Base-by-base conservation (phyloP, 78 protist genomes). In the Polysphondylium violaceum region DNA sequence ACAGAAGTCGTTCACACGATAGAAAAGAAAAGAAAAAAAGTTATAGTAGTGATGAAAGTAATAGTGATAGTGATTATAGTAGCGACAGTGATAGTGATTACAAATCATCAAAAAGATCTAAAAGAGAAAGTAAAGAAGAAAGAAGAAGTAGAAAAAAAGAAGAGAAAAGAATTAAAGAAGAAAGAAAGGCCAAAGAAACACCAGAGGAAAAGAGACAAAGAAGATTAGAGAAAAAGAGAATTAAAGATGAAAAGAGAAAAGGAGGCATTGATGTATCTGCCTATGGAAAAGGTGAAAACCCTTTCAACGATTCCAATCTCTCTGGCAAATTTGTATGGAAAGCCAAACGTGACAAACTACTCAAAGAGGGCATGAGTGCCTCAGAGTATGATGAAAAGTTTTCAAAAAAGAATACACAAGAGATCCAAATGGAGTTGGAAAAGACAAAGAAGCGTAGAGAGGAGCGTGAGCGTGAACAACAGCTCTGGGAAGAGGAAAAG, bases 311-410 rank as follows among this genome's bases (percentile, higher is more conserved):
- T 71, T 19, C 87, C 17, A 71, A 89, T 35, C 78, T 98, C n/a
- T 59, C 85, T 3, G 76, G 93, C 56, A 33, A 53, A 14, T 98
- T 98, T 58, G 87, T 85, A 23, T 98, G 99, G 99, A 38, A 85
- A 25, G 95, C 96, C 63, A 96, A 95, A 41, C 71, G 76, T 12
- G 96, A 93, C 21, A 56, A 69, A 3, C 8, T 79, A 7, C 17
- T 65, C 12, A 56, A 67, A 14, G 38, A 9, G 0, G 88, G 94
- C 27, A 44, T 53, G 86, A 50, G 11, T 27, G 41, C 81, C 19
- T 47, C 58, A 4, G 68, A 87, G 36, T 87, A 87, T 23, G 83
- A 59, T 27, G 36, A 40, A 2, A 41, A 53, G 31, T 74, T 38
- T 17, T 74, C 47, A 14, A 50, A 43, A 2, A 75, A 75, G 38